Evolutionary conservation across 345 rosid species (phyloP).

Genomic region (Gossypium sturtianum): DNA sequence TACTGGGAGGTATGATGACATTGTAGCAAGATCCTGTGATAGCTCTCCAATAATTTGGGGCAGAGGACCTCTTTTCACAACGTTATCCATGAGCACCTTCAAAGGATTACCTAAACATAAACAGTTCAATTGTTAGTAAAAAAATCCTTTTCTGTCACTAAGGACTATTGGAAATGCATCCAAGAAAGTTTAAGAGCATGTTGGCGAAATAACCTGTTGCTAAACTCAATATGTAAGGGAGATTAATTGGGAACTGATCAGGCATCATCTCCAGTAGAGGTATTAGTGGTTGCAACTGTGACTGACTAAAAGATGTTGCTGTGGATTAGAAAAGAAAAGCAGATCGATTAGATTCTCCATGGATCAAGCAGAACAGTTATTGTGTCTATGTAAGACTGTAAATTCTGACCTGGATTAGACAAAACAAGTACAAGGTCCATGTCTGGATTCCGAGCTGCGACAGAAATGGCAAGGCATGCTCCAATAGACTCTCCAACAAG

Average conservation of each 20-base stretch:
- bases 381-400: background rate
- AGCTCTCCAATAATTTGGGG: slow-evolving; percentile 23
- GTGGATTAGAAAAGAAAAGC: background rate
- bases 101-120: slow-evolving; percentile 31
- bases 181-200: background rate
- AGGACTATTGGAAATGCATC: background rate
- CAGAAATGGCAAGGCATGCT: slow-evolving; percentile 56
- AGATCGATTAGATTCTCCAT: background rate
- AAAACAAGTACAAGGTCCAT: slow-evolving; percentile 47
- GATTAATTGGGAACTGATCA: slow-evolving; percentile 25
- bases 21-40: slow-evolving; percentile 26
- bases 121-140: background rate
- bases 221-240: slow-evolving; percentile 33
- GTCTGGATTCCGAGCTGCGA: slow-evolving; percentile 54
- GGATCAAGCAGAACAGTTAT: background rate
- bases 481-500: slow-evolving; percentile 60
- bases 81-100: slow-evolving; percentile 28
- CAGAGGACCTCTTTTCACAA: slow-evolving; percentile 27
- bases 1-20: slow-evolving; percentile 35
- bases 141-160: background rate
- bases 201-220: slow-evolving; percentile 24
- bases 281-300: slow-evolving; percentile 32
- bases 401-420: slow-evolving; percentile 55
- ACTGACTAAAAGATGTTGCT: slow-evolving; percentile 42
- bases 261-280: slow-evolving; percentile 40